These are phyloP conservation scores for Citrus sp. DNA, from an alignment of 345 rosid species.

Conservation along the genomic window DNA sequence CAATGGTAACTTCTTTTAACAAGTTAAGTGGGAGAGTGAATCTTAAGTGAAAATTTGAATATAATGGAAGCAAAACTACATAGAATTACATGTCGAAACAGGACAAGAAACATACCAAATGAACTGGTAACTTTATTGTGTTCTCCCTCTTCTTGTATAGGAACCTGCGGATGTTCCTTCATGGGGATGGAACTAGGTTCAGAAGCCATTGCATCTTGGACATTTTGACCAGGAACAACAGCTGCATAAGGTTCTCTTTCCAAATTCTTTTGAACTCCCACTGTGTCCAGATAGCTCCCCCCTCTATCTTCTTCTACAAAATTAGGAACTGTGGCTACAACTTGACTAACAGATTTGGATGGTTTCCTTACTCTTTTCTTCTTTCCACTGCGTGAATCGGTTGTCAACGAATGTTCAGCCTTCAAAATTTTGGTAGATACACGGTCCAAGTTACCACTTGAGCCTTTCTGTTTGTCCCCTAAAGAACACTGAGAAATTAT, in stretches of 20 bases:
- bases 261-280: constrained; percentile 10
- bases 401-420: constrained; percentile 5
- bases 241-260: constrained; percentile 20
- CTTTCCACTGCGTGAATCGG: constrained; percentile 10
- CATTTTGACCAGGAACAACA: constrained; percentile 9
- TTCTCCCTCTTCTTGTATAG: constrained; percentile 18
- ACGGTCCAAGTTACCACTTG: constrained; percentile 11
- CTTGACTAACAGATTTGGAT: constrained; percentile 18
- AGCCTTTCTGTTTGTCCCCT: constrained; percentile 11
- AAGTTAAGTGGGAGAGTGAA: neutral
- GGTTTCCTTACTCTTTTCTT: constrained; percentile 33
- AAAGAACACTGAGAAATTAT: constrained; percentile 13
- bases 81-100: neutral
- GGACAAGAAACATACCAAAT: constrained; percentile 20
- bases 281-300: constrained; percentile 9
- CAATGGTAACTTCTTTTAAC: constrained; percentile 1
- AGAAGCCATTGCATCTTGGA: constrained; percentile 9
- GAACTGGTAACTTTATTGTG: constrained; percentile 15
- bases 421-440: constrained; percentile 16
- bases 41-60: neutral
- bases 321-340: constrained; percentile 16
- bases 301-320: constrained; percentile 10
- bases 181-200: constrained; percentile 22
- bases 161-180: constrained; percentile 23
- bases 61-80: neutral